Base-by-base conservation (phyloP, 2,329 filamentous ascomycete genomes). In the Apiospora malaysiana region DNA sequence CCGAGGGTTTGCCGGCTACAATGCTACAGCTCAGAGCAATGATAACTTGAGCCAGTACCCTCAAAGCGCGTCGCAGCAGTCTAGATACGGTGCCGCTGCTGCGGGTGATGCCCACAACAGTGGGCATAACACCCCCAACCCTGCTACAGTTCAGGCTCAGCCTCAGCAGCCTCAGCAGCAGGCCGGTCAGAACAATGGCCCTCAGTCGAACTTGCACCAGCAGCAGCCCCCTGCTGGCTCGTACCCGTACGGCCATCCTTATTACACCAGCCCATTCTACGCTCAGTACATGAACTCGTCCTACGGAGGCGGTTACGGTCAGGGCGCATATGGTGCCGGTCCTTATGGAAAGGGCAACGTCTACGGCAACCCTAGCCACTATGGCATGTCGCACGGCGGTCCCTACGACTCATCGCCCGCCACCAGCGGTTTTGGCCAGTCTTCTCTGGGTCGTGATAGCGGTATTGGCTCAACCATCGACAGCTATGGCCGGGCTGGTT, bases 1-100 rank as follows among this genome's bases (percentile, higher is more conserved):
- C 84, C 92, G 96, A 74, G 88, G 90, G 45, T 93, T 92, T 74
- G 91, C 92, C 78, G 93, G 91, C 71, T 97, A 98, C 79, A 85
- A 89, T 84, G 81, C 88, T 84, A 81, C 88, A 82, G 83, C 85
- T 74, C 92, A 86, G 85, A 88, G 78, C 84, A 69, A 56, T 27
- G 89, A 90, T 80, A 91, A 87, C 79, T 84, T 87, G 78, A 89
- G 86, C 84, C 91, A 87, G 77, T 94, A 94, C 80, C 90, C 92
- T 49, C 93, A 95, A 80, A 93, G 90, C 80, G 92, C 91, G 75
- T 92, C 91, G 77, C 91, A 83, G 80, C 87, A 87, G 74, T 87
- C 89, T 5, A 88, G 90, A 69, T 91, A 91, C 63, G 86, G 87
- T 42, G 85, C 84, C 74, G 85, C 84, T 66, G 82, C 85, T 42